Evolutionary conservation across 2,329 filamentous ascomycete species (phyloP), one percentile per base, ranked within the genome.

Genomic region (Epichloe coenophiala): DNA sequence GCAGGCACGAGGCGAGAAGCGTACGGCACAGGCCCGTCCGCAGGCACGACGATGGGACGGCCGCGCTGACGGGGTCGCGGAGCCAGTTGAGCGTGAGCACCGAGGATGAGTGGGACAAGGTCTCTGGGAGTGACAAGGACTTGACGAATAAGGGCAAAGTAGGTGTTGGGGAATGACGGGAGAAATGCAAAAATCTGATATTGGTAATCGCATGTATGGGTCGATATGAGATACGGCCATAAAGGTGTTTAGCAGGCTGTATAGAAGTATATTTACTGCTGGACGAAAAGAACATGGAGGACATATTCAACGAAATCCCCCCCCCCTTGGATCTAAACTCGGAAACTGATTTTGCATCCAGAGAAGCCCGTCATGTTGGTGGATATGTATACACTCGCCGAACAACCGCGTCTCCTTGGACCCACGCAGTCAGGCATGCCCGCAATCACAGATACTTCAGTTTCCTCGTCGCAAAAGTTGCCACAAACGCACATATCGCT

Each of bases 31-130:
- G 48, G 36, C 45, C 19, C 9, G 47, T 71, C 74, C 44, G 59
- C 43, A 55, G 33, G 11, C 15, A 12, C 5, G 21, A 23, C 15
- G 64, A 55, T 44, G 49, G 56, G 58, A 52, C 54, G 53, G 54
- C 58, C 7, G 23, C 23, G 52, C 53, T 59, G 23, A 27, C 6
- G 23, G 64, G 53, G 13, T 51, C 68, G 47, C 37, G 47, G 38
- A 71, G 69, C 23, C 78, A 75, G 64, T 81, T 77, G 44, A 74
- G 76, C 48, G 74, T 67, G 19, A 91, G 88, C 68, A 96, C 90
- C 4, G 91, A 97, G 70, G 91, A 91, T 62, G 91, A 97, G 69
- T 97, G 91, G 91, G 91, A 96, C 72, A 94, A 93, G 73, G 85
- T 97, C 4, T 88, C 87, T 21, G 84, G 86, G 65, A 79, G 74